Evolutionary conservation across 176 grass and related monocot species (phyloP), one percentile per base, ranked within the genome.

Genomic region (Panicum miliaceum): DNA sequence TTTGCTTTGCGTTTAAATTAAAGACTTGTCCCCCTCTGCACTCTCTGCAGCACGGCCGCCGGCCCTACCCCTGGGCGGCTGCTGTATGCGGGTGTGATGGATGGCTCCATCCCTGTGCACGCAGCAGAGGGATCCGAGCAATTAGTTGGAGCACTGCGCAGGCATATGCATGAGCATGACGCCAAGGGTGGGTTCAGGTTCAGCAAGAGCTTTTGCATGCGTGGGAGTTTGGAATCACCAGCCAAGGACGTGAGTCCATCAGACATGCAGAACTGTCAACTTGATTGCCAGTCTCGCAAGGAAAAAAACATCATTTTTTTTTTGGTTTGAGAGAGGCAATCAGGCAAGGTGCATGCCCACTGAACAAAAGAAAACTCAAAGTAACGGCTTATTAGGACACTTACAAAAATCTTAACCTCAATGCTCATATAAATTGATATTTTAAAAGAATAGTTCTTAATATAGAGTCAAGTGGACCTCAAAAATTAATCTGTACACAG

Each of bases 141-240:
- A 71, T 79, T 71, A 72, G 70, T 20, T 73, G 67, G 34, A 72
- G 53, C 27, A 11, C 3, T 32, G 20, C 42, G 1, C 43, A 20
- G 71, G 29, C 60, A 32, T 63, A 53, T 53, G 51, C 51, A 53
- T 53, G 51, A 32, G 29, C 51, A 70, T n/a, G 62, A 7, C 18
- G 13, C 65, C 65, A 78, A 51, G 18, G 37, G 26, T 45, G 51
- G 68, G 45, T 75, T 51, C 4, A 16, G 47, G 14, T 14, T 43
- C 42, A 15, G 68, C 19, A 6, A 43, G 35, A 36, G 18, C 57
- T 70, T 75, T 68, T 74, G 46, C 22, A 36, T 79, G 81, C 75
- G 54, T 80, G 61, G 48, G 81, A 80, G 76, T 89, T 84, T 51
- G 76, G 64, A 80, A 75, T 80, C 76, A 64, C 57, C 15, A 81